Evolutionary conservation across 345 rosid genomes (phyloP), one percentile per base, ranked within the genome.

Genomic region (Pseudoturritis turrita): DNA sequence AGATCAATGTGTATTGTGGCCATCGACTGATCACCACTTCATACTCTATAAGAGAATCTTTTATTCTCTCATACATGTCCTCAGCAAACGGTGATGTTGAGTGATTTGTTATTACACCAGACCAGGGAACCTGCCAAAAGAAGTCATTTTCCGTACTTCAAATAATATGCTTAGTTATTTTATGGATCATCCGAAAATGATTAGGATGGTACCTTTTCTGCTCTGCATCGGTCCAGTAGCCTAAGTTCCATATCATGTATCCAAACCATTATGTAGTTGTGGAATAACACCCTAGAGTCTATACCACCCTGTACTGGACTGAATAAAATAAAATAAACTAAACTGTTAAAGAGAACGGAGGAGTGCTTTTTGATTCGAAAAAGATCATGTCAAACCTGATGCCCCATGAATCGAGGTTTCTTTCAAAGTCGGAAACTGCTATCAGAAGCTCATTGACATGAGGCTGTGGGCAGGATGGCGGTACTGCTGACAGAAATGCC

Each of bases 71-170:
- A 64, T 91, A 91, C 90, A 91, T 89, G 75, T 89, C 96, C 80
- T 95, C 97, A 23, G 96, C 96, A 75, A 95, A 95, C 15, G 96
- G 96, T 73, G 96, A 91, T 41, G 97, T 91, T 66, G 90, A 85
- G 78, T 94, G 86, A 72, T 87, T 94, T 76, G 96, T 86, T 63
- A 83, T 70, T 50, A 88, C 89, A 70, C 98, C 97, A 36, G 91
- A 85, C 91, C 95, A 91, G 11, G 91, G 89, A 39, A 91, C 88
- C 97, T 89, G 83, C 68, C 68, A 78, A 56, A 76, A 57, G 37
- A 69, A 15, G 64, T 59, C 74, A 77, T 13, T 33, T 33, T 28
- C 13, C 12, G 13, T 9, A 14, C 31, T 57, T 33, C 37, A 22
- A 14, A 17, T 45, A n/a, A 43, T 52, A 58, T 22, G 44, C 41